phyloP scores from a whole-genome alignment of 2,329 filamentous ascomycete genomes.

The Claviceps digitariae region DNA sequence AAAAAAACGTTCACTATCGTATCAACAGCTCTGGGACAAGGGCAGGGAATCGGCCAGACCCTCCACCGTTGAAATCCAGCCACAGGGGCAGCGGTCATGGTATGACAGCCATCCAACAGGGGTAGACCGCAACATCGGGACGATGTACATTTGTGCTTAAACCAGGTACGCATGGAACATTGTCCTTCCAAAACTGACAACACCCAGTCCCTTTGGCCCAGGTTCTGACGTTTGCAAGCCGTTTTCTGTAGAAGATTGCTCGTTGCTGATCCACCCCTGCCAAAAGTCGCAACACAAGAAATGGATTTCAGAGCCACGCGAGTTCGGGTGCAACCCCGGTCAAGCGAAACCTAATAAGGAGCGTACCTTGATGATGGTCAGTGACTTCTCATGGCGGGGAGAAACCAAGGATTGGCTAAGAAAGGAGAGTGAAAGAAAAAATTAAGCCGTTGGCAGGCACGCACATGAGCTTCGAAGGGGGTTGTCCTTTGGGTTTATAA shows the following conservation, averaged over 20 bases:
- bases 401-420: neutral
- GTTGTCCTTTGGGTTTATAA: conserved; percentile 8
- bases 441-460: conserved; percentile 3
- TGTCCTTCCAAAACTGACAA: neutral
- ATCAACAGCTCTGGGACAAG: neutral
- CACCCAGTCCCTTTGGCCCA: neutral
- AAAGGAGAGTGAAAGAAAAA: conserved; percentile 1
- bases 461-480: neutral
- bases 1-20: neutral
- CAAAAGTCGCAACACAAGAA: neutral
- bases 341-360: conserved; percentile 1
- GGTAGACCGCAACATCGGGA: conserved; percentile 3
- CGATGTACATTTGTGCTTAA: neutral
- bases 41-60: neutral
- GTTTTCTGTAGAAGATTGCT: conserved; percentile 1
- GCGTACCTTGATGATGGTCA: neutral
- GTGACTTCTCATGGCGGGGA: neutral
- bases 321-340: conserved; percentile 7
- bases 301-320: conserved; percentile 10
- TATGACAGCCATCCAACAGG: neutral
- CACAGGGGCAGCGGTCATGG: neutral
- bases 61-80: neutral
- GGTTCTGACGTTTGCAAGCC: neutral
- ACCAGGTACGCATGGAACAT: neutral
- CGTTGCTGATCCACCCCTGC: conserved; percentile 1